Conservation (phyloP, 805 yeast genomes). For the Grigorovia humatica region DNA sequence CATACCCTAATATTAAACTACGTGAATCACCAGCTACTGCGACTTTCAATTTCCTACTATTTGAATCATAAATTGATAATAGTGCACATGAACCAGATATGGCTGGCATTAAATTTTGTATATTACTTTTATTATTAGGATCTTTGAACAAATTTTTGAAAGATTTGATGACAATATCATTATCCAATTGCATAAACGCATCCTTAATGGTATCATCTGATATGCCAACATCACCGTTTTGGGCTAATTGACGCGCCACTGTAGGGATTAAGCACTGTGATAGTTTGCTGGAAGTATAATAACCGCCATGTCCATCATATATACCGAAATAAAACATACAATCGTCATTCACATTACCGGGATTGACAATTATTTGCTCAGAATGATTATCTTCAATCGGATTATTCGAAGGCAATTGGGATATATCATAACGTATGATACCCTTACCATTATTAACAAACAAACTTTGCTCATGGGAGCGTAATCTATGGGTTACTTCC, state of each 20-base stretch:
- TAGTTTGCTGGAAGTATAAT: slow-evolving; percentile 81
- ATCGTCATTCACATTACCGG: slow-evolving; percentile 33
- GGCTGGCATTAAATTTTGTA: slow-evolving; percentile 76
- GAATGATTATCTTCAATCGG: slow-evolving; percentile 93
- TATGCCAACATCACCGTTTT: slow-evolving; percentile 32
- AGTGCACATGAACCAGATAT: slow-evolving; percentile 92
- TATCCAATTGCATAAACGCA: slow-evolving; percentile 77
- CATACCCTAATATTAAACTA: slow-evolving; percentile 71
- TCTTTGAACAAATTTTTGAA: slow-evolving; percentile 58
- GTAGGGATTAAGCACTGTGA: slow-evolving; percentile 67
- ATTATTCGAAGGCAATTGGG: slow-evolving; percentile 82
- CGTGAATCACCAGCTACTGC: slow-evolving; percentile 97
- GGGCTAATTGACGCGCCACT: slow-evolving; percentile 50
- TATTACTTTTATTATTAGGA: slow-evolving; percentile 44
- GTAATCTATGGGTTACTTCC: slow-evolving; percentile 58
- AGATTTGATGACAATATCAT: slow-evolving; percentile 71
- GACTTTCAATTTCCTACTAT: slow-evolving; percentile 59
- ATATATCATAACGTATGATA: slow-evolving; percentile 74
- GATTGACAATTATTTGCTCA: slow-evolving; percentile 68
- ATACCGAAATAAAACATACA: slow-evolving; percentile 96
- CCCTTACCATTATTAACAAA: slow-evolving; percentile 78
- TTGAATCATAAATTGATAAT: slow-evolving; percentile 75
- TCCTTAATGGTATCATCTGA: slow-evolving; percentile 35
- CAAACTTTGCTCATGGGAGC: slow-evolving; percentile 72
- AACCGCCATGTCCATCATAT: slow-evolving; percentile 96